Conservation (phyloP, 2,329 filamentous ascomycete genomes). For the Colletotrichum eleusines region DNA sequence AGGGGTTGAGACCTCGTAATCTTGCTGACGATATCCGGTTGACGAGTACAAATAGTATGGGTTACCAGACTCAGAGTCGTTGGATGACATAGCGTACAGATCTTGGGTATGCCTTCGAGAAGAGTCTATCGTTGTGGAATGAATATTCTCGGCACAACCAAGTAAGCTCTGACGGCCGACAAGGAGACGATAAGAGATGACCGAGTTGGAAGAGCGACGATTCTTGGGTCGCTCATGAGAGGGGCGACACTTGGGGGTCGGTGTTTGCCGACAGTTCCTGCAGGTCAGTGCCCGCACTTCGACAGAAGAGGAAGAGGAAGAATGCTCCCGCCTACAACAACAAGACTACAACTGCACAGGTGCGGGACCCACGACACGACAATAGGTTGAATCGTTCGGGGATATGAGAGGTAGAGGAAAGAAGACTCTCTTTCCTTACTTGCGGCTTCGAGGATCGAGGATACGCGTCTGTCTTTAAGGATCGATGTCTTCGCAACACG, state of each 20-base stretch:
- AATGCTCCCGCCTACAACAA: not conserved
- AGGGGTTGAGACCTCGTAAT: constrained; percentile 13
- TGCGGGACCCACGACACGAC: not conserved
- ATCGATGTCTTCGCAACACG: not conserved
- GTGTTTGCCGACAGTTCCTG: constrained; percentile 7
- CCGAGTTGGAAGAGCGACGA: constrained; percentile 7
- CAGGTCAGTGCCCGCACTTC: constrained; percentile 31
- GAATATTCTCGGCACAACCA: not conserved
- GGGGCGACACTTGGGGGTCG: constrained; percentile 2
- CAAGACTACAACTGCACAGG: not conserved
- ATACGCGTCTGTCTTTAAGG: constrained; percentile 26
- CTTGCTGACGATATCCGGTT: not conserved
- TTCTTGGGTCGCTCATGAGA: not conserved
- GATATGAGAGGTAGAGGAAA: not conserved
- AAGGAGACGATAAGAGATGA: not conserved
- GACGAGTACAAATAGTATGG: not conserved
- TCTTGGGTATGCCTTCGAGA: not conserved
- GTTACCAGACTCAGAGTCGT: not conserved
- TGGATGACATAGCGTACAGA: constrained; percentile 6
- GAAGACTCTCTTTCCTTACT: not conserved
- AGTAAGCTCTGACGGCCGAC: not conserved
- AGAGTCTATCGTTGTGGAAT: not conserved
- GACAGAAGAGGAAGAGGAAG: not conserved
- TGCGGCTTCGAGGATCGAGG: not conserved
- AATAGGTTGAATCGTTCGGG: not conserved